Percentiles rank a stretch among this genome's conserved stretches.
phyloP scores from a whole-genome alignment of 1,284 basidiomycete genomes.

The Acaromyces ingoldii region DNA sequence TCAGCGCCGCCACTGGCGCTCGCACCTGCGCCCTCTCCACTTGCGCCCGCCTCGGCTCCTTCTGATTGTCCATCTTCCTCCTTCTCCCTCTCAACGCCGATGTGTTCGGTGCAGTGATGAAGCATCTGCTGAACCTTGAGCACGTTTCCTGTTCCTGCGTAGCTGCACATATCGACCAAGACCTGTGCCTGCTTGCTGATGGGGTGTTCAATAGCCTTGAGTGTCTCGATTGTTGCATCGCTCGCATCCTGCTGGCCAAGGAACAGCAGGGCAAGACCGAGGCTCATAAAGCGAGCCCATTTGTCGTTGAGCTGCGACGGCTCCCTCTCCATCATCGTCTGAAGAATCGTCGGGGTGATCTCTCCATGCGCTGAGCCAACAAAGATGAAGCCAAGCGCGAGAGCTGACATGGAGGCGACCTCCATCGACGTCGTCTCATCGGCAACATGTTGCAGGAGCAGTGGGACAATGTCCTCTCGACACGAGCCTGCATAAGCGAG shows the following conservation, averaged over 20 bases:
- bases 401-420: constrained; percentile 75
- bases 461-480: constrained; percentile 69
- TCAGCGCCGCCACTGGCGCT: constrained; percentile 47
- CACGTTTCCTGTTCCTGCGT: constrained; percentile 92
- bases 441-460: constrained; percentile 43
- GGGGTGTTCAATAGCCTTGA: constrained; percentile 91
- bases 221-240: constrained; percentile 89
- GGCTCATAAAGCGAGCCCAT: constrained; percentile 85
- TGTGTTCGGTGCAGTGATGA: constrained; percentile 87
- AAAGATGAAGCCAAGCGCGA: constrained; percentile 90
- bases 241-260: constrained; percentile 64
- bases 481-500: constrained; percentile 91
- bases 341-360: constrained; percentile 80
- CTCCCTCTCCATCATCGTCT: constrained; percentile 71
- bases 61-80: constrained; percentile 39
- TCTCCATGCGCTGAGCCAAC: constrained; percentile 94
- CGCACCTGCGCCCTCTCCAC: constrained; percentile 51
- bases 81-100: constrained; percentile 58
- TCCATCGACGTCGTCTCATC: constrained; percentile 67
- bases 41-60: constrained; percentile 20
- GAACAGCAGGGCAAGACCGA: constrained; percentile 86
- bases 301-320: constrained; percentile 56
- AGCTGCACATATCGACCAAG: constrained; percentile 89
- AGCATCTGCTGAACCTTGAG: constrained; percentile 89
- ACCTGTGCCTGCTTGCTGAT: constrained; percentile 86